These are phyloP conservation scores for Penicillium sp. DNA, from an alignment of 2,329 filamentous ascomycete genomes.

Conservation along the genomic window DNA sequence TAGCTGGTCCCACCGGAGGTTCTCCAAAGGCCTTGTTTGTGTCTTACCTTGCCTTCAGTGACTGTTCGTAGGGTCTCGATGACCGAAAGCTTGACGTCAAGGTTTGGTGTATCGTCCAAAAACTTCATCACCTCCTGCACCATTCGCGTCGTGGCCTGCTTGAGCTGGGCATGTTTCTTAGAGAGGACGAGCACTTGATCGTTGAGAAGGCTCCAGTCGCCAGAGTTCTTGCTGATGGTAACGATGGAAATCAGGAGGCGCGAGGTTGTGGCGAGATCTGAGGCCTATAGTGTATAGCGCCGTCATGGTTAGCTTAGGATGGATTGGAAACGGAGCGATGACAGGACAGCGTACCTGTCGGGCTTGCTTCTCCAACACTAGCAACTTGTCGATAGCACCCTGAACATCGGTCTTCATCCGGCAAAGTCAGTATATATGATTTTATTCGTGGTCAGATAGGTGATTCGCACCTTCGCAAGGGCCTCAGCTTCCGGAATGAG, in stretches of 20 bases:
- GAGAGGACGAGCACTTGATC: constrained; percentile 94
- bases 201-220: constrained; percentile 92
- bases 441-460: neutral
- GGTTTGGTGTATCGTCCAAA: constrained; percentile 78
- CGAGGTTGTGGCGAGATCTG: constrained; percentile 93
- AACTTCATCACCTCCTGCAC: constrained; percentile 95
- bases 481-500: constrained; percentile 87
- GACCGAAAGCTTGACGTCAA: constrained; percentile 86
- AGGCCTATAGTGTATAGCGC: constrained; percentile 65
- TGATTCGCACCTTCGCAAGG: constrained; percentile 72
- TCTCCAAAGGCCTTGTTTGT: neutral
- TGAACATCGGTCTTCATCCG: constrained; percentile 66
- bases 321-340: constrained; percentile 13
- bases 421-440: constrained; percentile 26
- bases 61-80: constrained; percentile 96
- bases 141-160: constrained; percentile 99
- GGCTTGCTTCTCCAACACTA: constrained; percentile 91
- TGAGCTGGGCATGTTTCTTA: constrained; percentile 99
- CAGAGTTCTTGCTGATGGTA: constrained; percentile 88
- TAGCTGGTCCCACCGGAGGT: neutral
- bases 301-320: constrained; percentile 9
- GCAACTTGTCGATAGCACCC: constrained; percentile 90
- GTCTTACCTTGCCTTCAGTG: constrained; percentile 84
- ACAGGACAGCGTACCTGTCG: constrained; percentile 69
- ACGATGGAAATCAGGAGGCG: constrained; percentile 85